Percentiles rank a stretch among this genome's conserved stretches.
Evolutionary conservation across 345 rosid species (phyloP).

Genomic region (Pelargonium nanum): DNA sequence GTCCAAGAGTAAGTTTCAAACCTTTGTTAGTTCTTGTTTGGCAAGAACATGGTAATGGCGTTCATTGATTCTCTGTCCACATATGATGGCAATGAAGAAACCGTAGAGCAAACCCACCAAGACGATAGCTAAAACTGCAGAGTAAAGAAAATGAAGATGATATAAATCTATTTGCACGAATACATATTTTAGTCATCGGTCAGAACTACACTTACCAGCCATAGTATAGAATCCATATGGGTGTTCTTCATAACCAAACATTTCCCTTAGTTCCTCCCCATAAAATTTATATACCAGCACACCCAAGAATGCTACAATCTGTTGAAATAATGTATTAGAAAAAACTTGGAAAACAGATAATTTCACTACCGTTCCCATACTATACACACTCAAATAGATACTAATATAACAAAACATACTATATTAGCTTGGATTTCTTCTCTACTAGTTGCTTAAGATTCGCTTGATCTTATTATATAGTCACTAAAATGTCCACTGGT

Average conservation of each 20-base stretch:
- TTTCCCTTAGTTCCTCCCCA: constrained; percentile 90
- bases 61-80: constrained; percentile 96
- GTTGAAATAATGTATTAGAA: constrained; percentile 14
- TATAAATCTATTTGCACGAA: neutral
- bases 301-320: constrained; percentile 93
- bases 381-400: neutral
- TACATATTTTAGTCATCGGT: neutral
- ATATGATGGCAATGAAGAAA: constrained; percentile 94
- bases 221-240: constrained; percentile 94
- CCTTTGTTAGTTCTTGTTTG: constrained; percentile 98
- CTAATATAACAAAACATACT: neutral
- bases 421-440: neutral
- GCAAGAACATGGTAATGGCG: constrained; percentile 97
- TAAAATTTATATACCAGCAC: constrained; percentile 89
- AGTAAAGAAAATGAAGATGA: neutral
- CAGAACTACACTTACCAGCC: constrained; percentile 49
- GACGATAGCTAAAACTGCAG: constrained; percentile 80
- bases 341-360: neutral
- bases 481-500: neutral
- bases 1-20: constrained; percentile 12
- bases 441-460: no score
- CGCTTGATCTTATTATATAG: no score
- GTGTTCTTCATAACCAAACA: constrained; percentile 97
- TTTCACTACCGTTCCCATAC: neutral
- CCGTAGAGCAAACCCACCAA: constrained; percentile 98